Base-by-base conservation (phyloP, 768 basidiomycete genomes). In the Hypholoma sublateritium region DNA sequence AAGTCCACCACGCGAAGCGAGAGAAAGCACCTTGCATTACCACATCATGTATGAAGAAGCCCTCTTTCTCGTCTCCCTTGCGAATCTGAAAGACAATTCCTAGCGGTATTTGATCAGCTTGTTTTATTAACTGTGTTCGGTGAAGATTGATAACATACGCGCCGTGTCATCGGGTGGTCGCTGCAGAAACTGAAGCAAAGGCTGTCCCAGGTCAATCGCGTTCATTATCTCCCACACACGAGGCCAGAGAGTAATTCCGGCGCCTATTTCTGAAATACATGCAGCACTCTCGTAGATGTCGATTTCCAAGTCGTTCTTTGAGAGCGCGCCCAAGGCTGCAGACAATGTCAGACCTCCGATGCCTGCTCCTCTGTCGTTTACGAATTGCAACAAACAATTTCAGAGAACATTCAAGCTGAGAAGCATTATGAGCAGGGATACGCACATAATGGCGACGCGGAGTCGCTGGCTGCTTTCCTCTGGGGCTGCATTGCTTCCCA, bases 251-350 rank as follows among this genome's bases (percentile, higher is more conserved):
- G 66, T 69, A 45, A 81, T 73, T 0, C 79, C 80, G 17, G 78
- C 79, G 9, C 80, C 80, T 39, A 77, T 66, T 43, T 77, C 75
- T 1, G 71, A 69, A 28, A 81, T 70, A n/a, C 63, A 62, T 0
- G 73, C 60, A 2, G 77, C 67, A 7, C 75, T 69, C 51, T 81
- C 80, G 58, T 77, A 81, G 13, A 81, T 59, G 17, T 74, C 70
- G 6, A 80, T 66, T 1, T 72, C 66, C 7, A 72, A 59, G 1
- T 59, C 61, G 51, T 59, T 50, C 9, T 56, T 53, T 14, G 62
- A 64, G 50, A 65, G 24, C 13, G 51, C 55, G 7, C 54, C 55
- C 12, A 68, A 53, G 8, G 65, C 65, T 0, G 54, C 59, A 34
- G 65, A 60, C 3, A 68, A 55, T 2, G 60, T 60, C 11, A 68